Evolutionary conservation across 345 rosid genomes (phyloP).

Genomic region (Pugionium dolabratum): DNA sequence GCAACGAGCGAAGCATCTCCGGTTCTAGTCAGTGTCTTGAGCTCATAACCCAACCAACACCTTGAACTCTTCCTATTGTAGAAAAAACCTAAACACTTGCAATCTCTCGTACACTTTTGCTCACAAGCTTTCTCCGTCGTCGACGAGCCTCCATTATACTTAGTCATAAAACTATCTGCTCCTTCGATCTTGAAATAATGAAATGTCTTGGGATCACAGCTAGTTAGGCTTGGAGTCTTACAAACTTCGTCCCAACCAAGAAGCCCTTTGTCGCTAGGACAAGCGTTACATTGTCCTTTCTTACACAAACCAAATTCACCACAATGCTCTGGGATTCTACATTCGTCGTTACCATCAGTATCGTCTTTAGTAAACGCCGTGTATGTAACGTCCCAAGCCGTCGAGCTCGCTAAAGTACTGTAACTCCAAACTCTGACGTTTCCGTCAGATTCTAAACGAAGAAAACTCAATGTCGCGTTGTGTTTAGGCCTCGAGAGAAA

Average conservation of each 20-base stretch:
- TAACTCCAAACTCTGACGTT: conserved; percentile 51
- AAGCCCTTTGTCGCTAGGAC: conserved; percentile 41
- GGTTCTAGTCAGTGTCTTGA: conserved; percentile 48
- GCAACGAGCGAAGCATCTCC: conserved; percentile 35
- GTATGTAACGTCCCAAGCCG: conserved; percentile 51
- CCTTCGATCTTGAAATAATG: conserved; percentile 52
- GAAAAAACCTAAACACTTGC: conserved; percentile 65
- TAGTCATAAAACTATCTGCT: conserved; percentile 53
- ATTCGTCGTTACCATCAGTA: conserved; percentile 36
- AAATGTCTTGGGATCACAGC: conserved; percentile 31
- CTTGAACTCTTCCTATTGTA: conserved; percentile 45
- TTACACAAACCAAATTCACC: conserved; percentile 38
- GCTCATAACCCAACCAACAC: conserved; percentile 66
- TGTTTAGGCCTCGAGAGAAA: conserved; percentile 43
- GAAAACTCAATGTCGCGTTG: conserved; percentile 46
- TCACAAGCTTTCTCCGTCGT: conserved; percentile 48
- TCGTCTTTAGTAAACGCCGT: conserved; percentile 40
- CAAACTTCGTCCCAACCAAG: conserved; percentile 54
- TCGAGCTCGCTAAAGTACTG: conserved; percentile 34
- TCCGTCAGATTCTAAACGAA: conserved; percentile 57
- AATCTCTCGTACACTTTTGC: conserved; percentile 52
- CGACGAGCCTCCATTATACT: conserved; percentile 48
- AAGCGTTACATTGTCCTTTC: conserved; percentile 41
- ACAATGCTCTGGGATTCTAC: conserved; percentile 41
- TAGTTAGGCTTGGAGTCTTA: conserved; percentile 21